Evolutionary conservation across 257 asterid species (phyloP).

Genomic region (Fraxinus americana): DNA sequence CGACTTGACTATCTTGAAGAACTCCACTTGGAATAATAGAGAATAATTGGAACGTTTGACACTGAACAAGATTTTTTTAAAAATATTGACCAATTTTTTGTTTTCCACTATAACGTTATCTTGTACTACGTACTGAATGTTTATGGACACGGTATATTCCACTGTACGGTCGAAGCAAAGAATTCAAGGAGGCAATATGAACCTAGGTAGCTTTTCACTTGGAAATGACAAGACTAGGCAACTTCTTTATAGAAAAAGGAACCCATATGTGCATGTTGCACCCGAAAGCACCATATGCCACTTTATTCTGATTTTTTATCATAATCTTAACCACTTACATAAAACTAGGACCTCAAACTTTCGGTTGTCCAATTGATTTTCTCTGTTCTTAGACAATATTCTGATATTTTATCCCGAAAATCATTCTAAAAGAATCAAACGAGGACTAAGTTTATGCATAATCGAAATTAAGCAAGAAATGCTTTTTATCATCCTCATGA

Average conservation of each 20-base stretch:
- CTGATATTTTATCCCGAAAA: conserved; percentile 27
- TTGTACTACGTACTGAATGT: neutral
- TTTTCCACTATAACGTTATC: neutral
- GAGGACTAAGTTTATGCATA: neutral
- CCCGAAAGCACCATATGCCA: conserved; percentile 28
- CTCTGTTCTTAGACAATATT: conserved; percentile 24
- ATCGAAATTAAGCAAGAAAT: neutral
- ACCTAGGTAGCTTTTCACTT: conserved; percentile 13
- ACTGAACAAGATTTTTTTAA: too few species aligned
- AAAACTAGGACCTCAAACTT: conserved; percentile 27
- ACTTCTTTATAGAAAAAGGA: conserved; percentile 15
- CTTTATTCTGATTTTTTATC: conserved; percentile 29
- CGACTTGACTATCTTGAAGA: conserved; percentile 43
- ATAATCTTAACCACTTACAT: conserved; percentile 26
- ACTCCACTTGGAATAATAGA: conserved; percentile 18
- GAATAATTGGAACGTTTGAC: too few species aligned
- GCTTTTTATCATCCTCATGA: neutral
- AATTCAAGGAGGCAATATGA: conserved; percentile 9
- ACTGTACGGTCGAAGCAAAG: neutral
- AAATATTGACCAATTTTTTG: neutral
- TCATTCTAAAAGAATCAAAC: conserved; percentile 19
- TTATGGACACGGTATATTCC: neutral
- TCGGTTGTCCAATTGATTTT: conserved; percentile 31
- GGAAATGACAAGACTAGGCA: conserved; percentile 12
- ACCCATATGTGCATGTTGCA: conserved; percentile 38